A percentile compares a stretch with the other conserved stretches of the same genome.
Conservation (phyloP, 352 stramenopile species). For the Globisporangium emineosum region DNA sequence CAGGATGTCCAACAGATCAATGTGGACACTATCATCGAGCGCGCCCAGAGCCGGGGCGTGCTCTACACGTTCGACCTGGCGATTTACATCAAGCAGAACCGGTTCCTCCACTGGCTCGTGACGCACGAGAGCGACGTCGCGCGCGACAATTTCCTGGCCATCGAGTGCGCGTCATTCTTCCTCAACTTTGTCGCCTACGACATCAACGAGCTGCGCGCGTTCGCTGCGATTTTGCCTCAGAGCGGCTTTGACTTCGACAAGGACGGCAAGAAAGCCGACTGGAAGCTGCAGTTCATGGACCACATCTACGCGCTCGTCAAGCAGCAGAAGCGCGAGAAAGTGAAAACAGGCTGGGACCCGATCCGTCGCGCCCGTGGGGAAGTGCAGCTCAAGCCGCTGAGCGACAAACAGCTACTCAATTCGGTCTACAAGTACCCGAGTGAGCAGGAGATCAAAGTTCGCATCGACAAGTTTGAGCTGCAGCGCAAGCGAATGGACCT, state of each 20-base stretch:
- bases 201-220: conserved; percentile 59
- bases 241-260: conserved; percentile 70
- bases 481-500: conserved; percentile 43
- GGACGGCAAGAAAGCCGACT: conserved; percentile 60
- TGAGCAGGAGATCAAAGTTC: conserved; percentile 53
- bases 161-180: conserved; percentile 60
- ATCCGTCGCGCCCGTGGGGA: conserved; percentile 34
- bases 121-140: conserved; percentile 68
- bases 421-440: conserved; percentile 65
- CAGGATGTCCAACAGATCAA: conserved; percentile 56
- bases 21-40: conserved; percentile 48
- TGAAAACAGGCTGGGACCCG: conserved; percentile 67
- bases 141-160: conserved; percentile 66
- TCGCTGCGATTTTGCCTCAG: conserved; percentile 46
- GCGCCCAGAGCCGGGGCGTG: conserved; percentile 25
- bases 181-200: conserved; percentile 66
- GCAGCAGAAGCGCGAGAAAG: conserved; percentile 53
- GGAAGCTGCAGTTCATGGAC: conserved; percentile 60
- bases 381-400: conserved; percentile 57
- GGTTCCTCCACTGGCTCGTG: conserved; percentile 73
- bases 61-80: conserved; percentile 77
- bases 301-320: conserved; percentile 50
- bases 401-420: conserved; percentile 58
- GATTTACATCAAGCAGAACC: conserved; percentile 77
- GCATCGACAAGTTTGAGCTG: conserved; percentile 57